Evolutionary conservation across 2,329 filamentous ascomycete species (phyloP).

Genomic region (Fusarium hainanense): DNA sequence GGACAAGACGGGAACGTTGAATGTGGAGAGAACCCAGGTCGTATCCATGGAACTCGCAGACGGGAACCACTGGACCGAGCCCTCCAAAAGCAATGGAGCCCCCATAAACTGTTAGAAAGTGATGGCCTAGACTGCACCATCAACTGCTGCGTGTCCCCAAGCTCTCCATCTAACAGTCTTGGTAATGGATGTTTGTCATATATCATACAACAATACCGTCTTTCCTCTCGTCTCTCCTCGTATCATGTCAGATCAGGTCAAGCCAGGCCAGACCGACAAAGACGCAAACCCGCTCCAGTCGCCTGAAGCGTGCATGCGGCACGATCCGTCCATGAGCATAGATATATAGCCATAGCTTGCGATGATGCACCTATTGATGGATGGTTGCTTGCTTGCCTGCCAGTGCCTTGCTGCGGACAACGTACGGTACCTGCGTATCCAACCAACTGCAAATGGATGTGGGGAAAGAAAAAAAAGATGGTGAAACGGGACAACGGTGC

Average conservation of each 20-base stretch:
- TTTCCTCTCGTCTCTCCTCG: not conserved
- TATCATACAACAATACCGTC: not conserved
- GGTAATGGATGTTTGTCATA: not conserved
- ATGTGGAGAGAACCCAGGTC: not conserved
- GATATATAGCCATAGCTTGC: not conserved
- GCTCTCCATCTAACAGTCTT: constrained; percentile 6
- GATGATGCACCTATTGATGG: not conserved
- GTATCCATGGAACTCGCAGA: not conserved
- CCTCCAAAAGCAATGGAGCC: constrained; percentile 6
- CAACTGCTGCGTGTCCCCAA: constrained; percentile 3
- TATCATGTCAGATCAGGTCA: not conserved
- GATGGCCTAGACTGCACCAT: not conserved
- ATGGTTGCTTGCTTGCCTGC: not conserved
- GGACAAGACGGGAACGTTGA: constrained; percentile 7
- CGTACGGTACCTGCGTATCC: constrained; percentile 27
- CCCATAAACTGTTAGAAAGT: not conserved
- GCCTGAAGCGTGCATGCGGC: constrained; percentile 30
- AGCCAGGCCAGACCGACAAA: not conserved
- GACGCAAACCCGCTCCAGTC: constrained; percentile 14
- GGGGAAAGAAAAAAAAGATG: constrained; percentile 8
- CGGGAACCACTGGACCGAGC: constrained; percentile 4
- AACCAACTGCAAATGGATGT: constrained; percentile 2
- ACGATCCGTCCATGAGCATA: constrained; percentile 31
- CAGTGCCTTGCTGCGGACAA: constrained; percentile 21
- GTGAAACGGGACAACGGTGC: constrained; percentile 16